Evolutionary conservation across 176 grass and related monocot genomes (phyloP).

Genomic region (Pontederia crassipes): DNA sequence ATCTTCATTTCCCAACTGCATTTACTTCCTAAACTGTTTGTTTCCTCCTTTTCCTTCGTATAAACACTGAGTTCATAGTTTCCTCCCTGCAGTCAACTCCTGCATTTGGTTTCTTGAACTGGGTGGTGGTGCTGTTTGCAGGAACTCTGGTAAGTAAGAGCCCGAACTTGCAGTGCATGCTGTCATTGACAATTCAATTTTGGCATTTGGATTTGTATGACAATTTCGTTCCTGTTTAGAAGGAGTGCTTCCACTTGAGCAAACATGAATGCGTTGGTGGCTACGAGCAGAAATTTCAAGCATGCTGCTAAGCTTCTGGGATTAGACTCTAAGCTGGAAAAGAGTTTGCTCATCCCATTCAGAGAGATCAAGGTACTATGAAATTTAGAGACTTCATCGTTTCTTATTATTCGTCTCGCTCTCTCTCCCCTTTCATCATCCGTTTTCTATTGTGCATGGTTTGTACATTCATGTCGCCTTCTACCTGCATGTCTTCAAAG

Average conservation of each 20-base stretch:
- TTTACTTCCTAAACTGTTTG: not conserved
- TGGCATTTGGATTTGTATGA: not conserved
- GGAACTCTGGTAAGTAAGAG: not conserved
- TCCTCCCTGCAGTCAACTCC: not conserved
- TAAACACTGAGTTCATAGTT: not conserved
- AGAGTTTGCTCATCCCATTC: slow-evolving; percentile 21
- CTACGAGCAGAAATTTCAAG: slow-evolving; percentile 21
- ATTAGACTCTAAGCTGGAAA: slow-evolving; percentile 18
- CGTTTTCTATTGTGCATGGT: not conserved
- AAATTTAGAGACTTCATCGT: not conserved
- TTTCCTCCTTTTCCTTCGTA: not conserved
- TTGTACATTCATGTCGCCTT: no score
- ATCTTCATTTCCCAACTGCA: not conserved
- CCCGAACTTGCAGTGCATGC: not conserved
- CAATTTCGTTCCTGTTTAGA: not conserved
- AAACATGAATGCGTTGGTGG: slow-evolving; percentile 13
- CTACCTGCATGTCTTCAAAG: no score
- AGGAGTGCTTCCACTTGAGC: not conserved
- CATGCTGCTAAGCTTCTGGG: slow-evolving; percentile 15
- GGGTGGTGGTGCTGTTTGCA: not conserved
- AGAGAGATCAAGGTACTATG: slow-evolving; percentile 14
- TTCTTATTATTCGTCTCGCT: not conserved
- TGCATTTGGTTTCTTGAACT: not conserved
- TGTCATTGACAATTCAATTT: no score
- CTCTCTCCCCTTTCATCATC: not conserved